A percentile compares a stretch with the other conserved stretches of the same genome.
These are phyloP conservation scores for Gonapodya sp. DNA, from an alignment of 192 early-diverging fungal species.

Conservation along the genomic window DNA sequence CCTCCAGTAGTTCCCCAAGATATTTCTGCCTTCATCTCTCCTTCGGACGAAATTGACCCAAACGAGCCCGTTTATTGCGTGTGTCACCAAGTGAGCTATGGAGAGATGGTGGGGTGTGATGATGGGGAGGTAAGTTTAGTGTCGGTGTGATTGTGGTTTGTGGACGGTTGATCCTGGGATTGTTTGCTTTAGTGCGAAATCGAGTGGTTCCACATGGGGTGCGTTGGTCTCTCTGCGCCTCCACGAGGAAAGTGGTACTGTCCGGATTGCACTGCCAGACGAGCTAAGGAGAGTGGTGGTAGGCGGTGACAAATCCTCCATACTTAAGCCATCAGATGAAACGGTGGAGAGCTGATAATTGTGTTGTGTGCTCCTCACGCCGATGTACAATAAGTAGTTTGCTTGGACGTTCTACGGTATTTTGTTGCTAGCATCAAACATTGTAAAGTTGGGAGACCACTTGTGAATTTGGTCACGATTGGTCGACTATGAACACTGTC, in stretches of 20 bases:
- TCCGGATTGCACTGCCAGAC: constrained; percentile 53
- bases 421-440: too few relatives aligned
- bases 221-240: constrained; percentile 77
- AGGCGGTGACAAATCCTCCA: too few relatives aligned
- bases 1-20: not conserved
- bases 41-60: constrained; percentile 64
- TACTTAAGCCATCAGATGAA: too few relatives aligned
- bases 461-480: too few relatives aligned
- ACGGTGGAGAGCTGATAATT: too few relatives aligned
- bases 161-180: not conserved
- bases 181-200: constrained; percentile 60
- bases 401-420: too few relatives aligned
- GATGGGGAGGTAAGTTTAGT: constrained; percentile 64
- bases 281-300: not conserved
- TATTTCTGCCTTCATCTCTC: not conserved
- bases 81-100: constrained; percentile 89
- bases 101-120: constrained; percentile 96
- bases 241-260: constrained; percentile 97
- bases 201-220: constrained; percentile 97
- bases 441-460: too few relatives aligned
- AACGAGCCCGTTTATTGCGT: constrained; percentile 96
- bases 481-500: not conserved
- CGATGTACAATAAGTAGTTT: too few relatives aligned
- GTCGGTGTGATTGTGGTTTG: not conserved
- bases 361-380: too few relatives aligned